Conservation (phyloP, 2,329 filamentous ascomycete genomes). For the Pestalotiopsis sp. region DNA sequence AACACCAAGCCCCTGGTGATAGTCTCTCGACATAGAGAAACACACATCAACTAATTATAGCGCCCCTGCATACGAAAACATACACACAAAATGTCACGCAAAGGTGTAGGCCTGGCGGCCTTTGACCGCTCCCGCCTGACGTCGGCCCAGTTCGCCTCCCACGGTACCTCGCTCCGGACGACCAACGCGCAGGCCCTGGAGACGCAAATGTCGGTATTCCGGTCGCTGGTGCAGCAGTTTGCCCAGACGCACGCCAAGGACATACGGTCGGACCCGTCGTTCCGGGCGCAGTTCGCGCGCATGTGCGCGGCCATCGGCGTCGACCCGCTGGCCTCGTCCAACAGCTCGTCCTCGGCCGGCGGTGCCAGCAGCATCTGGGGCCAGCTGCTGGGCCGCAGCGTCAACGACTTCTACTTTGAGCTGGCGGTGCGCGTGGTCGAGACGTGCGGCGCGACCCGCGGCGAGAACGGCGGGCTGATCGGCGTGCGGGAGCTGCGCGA, state of each 20-base stretch:
- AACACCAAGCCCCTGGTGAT: no score
- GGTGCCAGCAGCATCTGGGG: constrained; percentile 80
- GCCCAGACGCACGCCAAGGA: constrained; percentile 92
- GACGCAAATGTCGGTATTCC: constrained; percentile 94
- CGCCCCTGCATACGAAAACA: no score
- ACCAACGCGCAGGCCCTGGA: constrained; percentile 84
- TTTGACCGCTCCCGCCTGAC: constrained; percentile 85
- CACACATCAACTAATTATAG: no score
- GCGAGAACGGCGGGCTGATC: constrained; percentile 91
- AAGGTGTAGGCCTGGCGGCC: constrained; percentile 87
- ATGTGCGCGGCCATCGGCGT: constrained; percentile 98
- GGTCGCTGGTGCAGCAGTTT: constrained; percentile 92
- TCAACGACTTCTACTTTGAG: constrained; percentile 99
- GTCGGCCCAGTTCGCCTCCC: constrained; percentile 85
- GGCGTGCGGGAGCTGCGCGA: constrained; percentile 80
- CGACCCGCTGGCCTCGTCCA: constrained; percentile 79
- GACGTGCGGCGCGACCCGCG: constrained; percentile 81
- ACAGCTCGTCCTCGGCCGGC: constrained; percentile 59
- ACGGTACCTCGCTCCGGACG: constrained; percentile 84
- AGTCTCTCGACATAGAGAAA: background rate
- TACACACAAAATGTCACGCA: constrained; percentile 62
- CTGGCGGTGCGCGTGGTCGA: constrained; percentile 95
- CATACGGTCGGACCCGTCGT: constrained; percentile 92
- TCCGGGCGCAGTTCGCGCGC: constrained; percentile 94
- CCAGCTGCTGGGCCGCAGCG: constrained; percentile 85